Evolutionary conservation across 2,329 filamentous ascomycete species (phyloP).

Genomic region (Ilyonectria robusta): DNA sequence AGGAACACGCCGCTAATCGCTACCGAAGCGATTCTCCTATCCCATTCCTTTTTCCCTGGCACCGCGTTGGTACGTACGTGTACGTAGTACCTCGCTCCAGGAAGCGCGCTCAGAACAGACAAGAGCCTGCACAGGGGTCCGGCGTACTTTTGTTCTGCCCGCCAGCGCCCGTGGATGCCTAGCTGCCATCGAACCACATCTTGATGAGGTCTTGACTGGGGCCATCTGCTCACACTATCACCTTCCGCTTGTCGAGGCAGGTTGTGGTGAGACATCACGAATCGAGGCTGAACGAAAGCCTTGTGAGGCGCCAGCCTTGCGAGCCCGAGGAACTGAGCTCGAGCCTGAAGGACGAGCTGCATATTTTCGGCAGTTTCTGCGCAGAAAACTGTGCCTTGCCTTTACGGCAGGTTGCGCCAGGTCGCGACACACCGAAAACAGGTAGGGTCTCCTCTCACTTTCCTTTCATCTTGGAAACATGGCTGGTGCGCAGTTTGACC

Average conservation of each 20-base stretch:
- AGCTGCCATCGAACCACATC: slow-evolving; percentile 27
- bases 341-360: neutral
- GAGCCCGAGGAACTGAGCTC: neutral
- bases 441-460: slow-evolving; percentile 22
- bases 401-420: neutral
- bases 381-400: neutral
- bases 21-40: slow-evolving; percentile 5
- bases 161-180: slow-evolving; percentile 31
- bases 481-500: slow-evolving; percentile 37
- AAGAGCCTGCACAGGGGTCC: slow-evolving; percentile 20
- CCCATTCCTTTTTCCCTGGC: neutral
- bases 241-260: neutral
- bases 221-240: slow-evolving; percentile 6
- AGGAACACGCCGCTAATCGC: slow-evolving; percentile 19
- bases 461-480: slow-evolving; percentile 28
- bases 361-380: neutral
- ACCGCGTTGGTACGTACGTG: slow-evolving; percentile 17
- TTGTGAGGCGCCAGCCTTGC: neutral
- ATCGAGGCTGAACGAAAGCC: slow-evolving; percentile 1
- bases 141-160: slow-evolving; percentile 20
- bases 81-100: slow-evolving; percentile 15
- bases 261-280: neutral
- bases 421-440: slow-evolving; percentile 10
- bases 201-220: slow-evolving; percentile 30
- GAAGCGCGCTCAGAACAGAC: slow-evolving; percentile 16